These are phyloP conservation scores for Scytalidium lignicola DNA, from an alignment of 2,329 filamentous ascomycete species.

Conservation along the genomic window DNA sequence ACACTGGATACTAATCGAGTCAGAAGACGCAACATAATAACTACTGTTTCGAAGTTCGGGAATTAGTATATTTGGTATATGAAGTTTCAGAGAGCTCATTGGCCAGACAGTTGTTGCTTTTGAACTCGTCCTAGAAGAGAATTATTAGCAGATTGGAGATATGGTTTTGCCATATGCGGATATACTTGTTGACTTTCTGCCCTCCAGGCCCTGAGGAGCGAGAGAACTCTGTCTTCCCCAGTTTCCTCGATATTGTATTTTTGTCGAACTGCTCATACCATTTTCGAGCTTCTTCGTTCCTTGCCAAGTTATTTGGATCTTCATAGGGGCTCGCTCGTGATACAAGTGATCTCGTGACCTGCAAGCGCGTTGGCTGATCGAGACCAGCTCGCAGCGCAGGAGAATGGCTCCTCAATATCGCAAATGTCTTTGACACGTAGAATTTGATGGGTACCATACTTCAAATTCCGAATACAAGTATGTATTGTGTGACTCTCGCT, in stretches of 20 bases:
- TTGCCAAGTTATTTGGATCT: conserved; percentile 7
- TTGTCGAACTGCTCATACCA: conserved; percentile 23
- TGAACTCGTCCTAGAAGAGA: conserved; percentile 22
- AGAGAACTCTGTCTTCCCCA: conserved; percentile 21
- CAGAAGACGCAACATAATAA: conserved; percentile 23
- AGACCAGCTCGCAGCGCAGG: background rate
- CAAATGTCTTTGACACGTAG: background rate
- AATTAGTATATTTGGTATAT: conserved; percentile 24
- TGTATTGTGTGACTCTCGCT: no score
- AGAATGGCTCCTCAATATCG: background rate
- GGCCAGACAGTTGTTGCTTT: conserved; percentile 28
- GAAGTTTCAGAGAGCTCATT: conserved; percentile 14
- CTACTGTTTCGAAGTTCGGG: conserved; percentile 16
- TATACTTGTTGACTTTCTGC: conserved; percentile 19
- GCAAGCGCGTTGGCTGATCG: background rate
- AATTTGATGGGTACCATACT: background rate
- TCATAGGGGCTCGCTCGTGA: background rate
- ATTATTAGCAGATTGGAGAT: conserved; percentile 2
- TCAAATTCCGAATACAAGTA: no score
- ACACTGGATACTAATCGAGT: conserved; percentile 25
- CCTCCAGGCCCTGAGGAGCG: conserved; percentile 26
- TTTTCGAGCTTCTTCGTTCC: conserved; percentile 21
- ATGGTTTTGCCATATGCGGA: no score
- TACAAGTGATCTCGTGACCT: background rate
- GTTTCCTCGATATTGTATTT: conserved; percentile 18